Evolutionary conservation across 1,284 basidiomycete species (phyloP).

Genomic region (Ustanciosporium gigantosporum): DNA sequence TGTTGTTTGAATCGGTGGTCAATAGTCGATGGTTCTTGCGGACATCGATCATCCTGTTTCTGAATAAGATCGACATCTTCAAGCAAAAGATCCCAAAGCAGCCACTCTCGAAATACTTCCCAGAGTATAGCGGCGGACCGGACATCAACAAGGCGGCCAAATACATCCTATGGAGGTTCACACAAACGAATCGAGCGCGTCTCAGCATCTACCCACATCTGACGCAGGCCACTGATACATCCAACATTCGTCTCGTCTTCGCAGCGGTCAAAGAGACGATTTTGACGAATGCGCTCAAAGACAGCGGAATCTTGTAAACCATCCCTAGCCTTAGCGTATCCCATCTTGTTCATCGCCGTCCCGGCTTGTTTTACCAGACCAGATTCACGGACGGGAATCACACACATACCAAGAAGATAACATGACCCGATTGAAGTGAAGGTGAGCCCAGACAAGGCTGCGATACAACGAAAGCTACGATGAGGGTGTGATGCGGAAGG

Average conservation of each 20-base stretch:
- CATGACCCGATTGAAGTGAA: too few relatives aligned
- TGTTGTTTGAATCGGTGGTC: constrained; percentile 92
- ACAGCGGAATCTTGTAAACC: constrained; percentile 39
- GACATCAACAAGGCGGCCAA: constrained; percentile 98
- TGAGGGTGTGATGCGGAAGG: too few relatives aligned
- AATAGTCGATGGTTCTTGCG: constrained; percentile 86
- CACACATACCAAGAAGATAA: too few relatives aligned
- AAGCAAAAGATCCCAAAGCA: constrained; percentile 77
- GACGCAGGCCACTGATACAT: constrained; percentile 69
- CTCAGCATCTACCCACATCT: constrained; percentile 61
- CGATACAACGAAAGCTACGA: too few relatives aligned
- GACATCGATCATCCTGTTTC: constrained; percentile 77
- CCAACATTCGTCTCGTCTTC: constrained; percentile 82
- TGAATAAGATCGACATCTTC: constrained; percentile 96
- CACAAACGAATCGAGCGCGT: constrained; percentile 78
- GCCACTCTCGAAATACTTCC: constrained; percentile 85
- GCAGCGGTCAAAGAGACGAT: constrained; percentile 87
- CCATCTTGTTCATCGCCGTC: too few relatives aligned
- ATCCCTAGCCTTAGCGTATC: too few relatives aligned
- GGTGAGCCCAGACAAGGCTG: too few relatives aligned
- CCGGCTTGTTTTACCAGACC: too few relatives aligned
- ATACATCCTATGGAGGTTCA: constrained; percentile 95
- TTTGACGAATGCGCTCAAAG: constrained; percentile 42
- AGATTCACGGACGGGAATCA: too few relatives aligned
- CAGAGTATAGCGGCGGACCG: constrained; percentile 84